Conservation (phyloP, 768 basidiomycete species). For the Asterophora parasitica region DNA sequence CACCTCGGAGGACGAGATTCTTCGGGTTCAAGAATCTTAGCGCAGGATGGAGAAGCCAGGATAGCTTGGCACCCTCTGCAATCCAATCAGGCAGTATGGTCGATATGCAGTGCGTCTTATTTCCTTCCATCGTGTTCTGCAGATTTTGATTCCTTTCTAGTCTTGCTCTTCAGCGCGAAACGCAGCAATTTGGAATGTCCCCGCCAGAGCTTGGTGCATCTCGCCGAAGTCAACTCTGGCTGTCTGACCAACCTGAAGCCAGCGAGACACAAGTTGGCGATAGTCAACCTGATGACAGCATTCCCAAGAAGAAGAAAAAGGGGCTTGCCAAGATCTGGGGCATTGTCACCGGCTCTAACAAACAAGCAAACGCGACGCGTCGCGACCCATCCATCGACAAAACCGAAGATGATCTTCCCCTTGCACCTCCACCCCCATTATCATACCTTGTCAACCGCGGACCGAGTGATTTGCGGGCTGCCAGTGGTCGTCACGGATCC, state of each 20-base stretch:
- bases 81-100: slow-evolving; percentile 79
- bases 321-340: slow-evolving; percentile 81
- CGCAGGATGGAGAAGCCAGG: slow-evolving; percentile 71
- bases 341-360: slow-evolving; percentile 59
- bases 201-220: slow-evolving; percentile 35
- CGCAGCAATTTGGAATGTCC: slow-evolving; percentile 18
- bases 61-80: slow-evolving; percentile 77
- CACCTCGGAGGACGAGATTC: slow-evolving; percentile 70
- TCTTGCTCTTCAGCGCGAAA: slow-evolving; percentile 73
- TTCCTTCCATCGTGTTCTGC: slow-evolving; percentile 1
- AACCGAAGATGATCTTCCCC: slow-evolving; percentile 65
- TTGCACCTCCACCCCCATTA: slow-evolving; percentile 88
- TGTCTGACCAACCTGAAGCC: slow-evolving; percentile 16
- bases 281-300: slow-evolving; percentile 29
- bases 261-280: slow-evolving; percentile 23
- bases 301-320: slow-evolving; percentile 73
- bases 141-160: slow-evolving; percentile 32
- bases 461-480: slow-evolving; percentile 38
- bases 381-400: slow-evolving; percentile 35
- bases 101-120: slow-evolving; percentile 78
- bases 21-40: slow-evolving; percentile 72
- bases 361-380: slow-evolving; percentile 30
- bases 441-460: slow-evolving; percentile 77
- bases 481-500: slow-evolving; percentile 54
- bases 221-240: slow-evolving; percentile 54